phyloP scores from a whole-genome alignment of 192 early-diverging fungal species.

The Chytriomyces confervae region DNA sequence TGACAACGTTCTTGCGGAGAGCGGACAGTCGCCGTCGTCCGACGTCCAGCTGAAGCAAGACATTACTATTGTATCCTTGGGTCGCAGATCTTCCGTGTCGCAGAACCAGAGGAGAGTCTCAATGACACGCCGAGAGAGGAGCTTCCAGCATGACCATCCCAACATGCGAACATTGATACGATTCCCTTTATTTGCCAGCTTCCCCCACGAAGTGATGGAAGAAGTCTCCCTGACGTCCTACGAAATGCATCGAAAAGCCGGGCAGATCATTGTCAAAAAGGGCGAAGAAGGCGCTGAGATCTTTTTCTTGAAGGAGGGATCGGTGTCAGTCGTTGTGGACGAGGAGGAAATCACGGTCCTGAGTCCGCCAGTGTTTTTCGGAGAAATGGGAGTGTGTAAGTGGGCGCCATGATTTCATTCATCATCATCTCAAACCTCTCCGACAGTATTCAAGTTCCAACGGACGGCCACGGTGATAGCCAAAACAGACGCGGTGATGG shows the following conservation, averaged over 20 bases:
- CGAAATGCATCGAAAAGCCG: conserved; percentile 39
- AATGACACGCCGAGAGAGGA: not conserved
- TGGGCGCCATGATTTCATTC: not conserved
- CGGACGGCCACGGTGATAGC: conserved; percentile 44
- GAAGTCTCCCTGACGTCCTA: conserved; percentile 13
- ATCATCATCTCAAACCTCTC: conserved; percentile 6
- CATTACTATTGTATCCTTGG: not conserved
- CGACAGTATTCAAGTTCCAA: conserved; percentile 37
- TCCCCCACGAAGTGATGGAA: conserved; percentile 44
- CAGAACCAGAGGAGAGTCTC: not conserved
- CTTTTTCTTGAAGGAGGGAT: conserved; percentile 45
- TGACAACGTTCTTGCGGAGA: not conserved
- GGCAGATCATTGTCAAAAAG: conserved; percentile 42
- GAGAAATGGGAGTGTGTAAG: conserved; percentile 48
- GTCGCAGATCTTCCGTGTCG: not conserved
- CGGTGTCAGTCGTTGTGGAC: conserved; percentile 33
- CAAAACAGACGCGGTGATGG: conserved; percentile 39
- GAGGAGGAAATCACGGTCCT: conserved; percentile 23
- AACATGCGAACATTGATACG: conserved; percentile 19
- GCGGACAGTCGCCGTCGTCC: not conserved
- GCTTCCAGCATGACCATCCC: not conserved
- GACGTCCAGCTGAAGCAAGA: not conserved
- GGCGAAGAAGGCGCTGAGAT: conserved; percentile 50
- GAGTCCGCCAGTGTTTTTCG: conserved; percentile 38
- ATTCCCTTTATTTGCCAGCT: conserved; percentile 49